Conservation (phyloP, 306 rosid genomes). For the Cicer arietinum region DNA sequence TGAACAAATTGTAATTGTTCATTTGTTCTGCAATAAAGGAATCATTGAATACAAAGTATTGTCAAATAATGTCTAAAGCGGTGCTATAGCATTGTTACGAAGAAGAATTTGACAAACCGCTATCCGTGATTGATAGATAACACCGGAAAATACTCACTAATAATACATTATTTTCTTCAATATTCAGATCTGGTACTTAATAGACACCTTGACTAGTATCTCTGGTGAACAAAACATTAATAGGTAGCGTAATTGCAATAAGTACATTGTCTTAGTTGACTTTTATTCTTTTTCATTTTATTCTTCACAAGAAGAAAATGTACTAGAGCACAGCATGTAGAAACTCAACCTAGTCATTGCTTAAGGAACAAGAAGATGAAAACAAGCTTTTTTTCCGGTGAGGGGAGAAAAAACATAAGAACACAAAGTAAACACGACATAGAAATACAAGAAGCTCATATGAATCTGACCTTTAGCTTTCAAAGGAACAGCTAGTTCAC, state of each 20-base stretch:
- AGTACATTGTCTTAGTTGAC: not conserved
- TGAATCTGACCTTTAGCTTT: constrained; percentile 75
- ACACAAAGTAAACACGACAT: constrained; percentile 11
- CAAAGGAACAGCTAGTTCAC: constrained; percentile 83
- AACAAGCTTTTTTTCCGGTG: not conserved
- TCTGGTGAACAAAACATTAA: constrained; percentile 9
- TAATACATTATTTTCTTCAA: not conserved
- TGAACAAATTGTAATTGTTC: too few species aligned
- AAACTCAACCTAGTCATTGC: not conserved
- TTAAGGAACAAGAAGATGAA: constrained; percentile 3
- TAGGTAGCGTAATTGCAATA: not conserved
- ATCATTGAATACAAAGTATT: too few species aligned
- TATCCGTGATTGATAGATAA: too few species aligned
- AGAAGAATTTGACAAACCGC: too few species aligned
- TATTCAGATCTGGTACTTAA: constrained; percentile 4
- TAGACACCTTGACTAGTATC: constrained; percentile 11
- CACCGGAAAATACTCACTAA: not conserved
- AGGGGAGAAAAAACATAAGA: constrained; percentile 6
- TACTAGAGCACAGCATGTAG: not conserved
- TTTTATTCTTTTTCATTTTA: not conserved
- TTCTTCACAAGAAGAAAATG: constrained; percentile 4
- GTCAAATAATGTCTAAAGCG: too few species aligned
- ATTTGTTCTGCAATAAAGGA: too few species aligned
- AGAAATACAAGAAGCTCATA: constrained; percentile 14
- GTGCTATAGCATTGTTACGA: too few species aligned